A percentile compares a stretch with the other conserved stretches of the same genome.
phyloP scores from a whole-genome alignment of 202 grass and related monocot genomes.

The Eragrostis tef region DNA sequence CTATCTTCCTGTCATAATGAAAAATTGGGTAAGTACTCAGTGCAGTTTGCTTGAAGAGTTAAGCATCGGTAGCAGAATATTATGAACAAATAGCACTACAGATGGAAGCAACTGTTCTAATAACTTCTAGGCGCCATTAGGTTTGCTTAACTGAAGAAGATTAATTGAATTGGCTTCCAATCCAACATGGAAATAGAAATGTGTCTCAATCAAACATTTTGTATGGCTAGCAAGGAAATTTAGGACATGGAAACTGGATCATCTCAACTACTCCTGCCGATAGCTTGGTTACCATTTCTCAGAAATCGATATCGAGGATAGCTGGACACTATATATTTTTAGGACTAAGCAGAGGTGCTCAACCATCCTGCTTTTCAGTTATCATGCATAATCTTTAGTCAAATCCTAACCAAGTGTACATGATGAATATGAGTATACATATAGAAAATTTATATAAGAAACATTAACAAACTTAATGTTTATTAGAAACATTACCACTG shows the following conservation, averaged over 20 bases:
- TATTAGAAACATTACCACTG: constrained; percentile 60
- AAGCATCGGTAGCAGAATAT: background rate
- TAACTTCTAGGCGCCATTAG: background rate
- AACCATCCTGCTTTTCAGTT: constrained; percentile 12
- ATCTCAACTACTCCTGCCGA: too few species aligned
- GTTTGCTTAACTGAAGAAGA: too few species aligned
- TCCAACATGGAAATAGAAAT: too few species aligned
- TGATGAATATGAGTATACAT: constrained; percentile 23
- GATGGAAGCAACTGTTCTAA: background rate
- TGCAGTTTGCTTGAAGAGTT: constrained; percentile 22
- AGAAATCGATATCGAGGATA: too few species aligned
- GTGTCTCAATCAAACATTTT: too few species aligned
- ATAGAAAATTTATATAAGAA: constrained; percentile 13
- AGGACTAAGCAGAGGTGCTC: background rate
- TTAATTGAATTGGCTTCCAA: background rate
- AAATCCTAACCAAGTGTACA: background rate
- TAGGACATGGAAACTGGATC: too few species aligned
- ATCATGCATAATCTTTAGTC: too few species aligned
- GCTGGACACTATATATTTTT: background rate
- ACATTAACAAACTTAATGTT: constrained; percentile 26
- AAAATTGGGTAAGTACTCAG: constrained; percentile 30
- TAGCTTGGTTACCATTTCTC: too few species aligned
- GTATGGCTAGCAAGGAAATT: too few species aligned
- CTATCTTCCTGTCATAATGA: constrained; percentile 67
- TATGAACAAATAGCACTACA: too few species aligned